Evolutionary conservation across 176 grass and related monocot species (phyloP), one percentile per base, ranked within the genome.

Genomic region (Aegilops umbellulata): DNA sequence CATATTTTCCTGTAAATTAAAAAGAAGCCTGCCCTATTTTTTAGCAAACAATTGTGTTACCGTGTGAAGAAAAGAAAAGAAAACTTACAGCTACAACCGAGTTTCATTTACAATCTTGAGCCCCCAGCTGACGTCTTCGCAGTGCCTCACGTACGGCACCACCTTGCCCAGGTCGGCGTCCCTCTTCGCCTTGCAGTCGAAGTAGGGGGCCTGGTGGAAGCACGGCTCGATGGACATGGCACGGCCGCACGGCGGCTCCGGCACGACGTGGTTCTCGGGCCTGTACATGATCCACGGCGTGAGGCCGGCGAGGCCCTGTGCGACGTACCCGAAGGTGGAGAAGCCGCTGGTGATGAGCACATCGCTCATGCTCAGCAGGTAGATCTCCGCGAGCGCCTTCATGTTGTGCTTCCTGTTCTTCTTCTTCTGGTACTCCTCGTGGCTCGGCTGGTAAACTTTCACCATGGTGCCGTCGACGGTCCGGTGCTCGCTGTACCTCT

Each of bases 331-430:
- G 27, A 96, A 96, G 3, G 94, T 96, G 46, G 93, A 95, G 77
- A 90, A 89, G n/a, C 79, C 87, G 67, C 82, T 88, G 31, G 95
- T 97, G 57, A 95, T 83, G 22, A 97, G 86, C 41, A 73, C 77
- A 9, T 97, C 93, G 13, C 65, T 82, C 60, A 95, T 93, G 88
- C 93, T 97, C 83, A 97, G 47, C 24, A 97, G 87, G 57, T 88
- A 91, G 82, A 97, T 97, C 89, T 97, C 93, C 1, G 87, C 89
- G 42, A 97, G 60, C 24, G 93, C 95, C 84, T 94, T 95, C 79
- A 85, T 84, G 83, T 98, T 93, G 80, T 98, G 95, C 57, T 66
- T 66, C 76, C 58, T 87, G 62, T 94, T 78, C 83, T 38, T 83
- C n/a, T 87, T 90, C 29, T 38, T 89, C 83, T 98, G 91, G 61